Evolutionary conservation across 257 asterid species (phyloP).

Genomic region (Salvia rosmarinus): DNA sequence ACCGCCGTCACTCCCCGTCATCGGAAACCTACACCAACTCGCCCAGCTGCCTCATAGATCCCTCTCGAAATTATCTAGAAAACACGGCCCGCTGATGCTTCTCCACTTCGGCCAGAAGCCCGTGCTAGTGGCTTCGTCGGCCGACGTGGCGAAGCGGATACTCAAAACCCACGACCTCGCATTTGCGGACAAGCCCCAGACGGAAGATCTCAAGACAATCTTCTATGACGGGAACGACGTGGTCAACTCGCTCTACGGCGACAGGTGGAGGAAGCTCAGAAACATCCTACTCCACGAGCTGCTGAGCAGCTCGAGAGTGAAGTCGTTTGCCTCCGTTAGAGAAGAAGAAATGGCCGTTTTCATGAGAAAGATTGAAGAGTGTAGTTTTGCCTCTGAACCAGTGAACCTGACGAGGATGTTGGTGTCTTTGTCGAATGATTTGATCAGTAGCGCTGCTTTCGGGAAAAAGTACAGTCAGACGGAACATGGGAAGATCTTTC

Average conservation of each 20-base stretch:
- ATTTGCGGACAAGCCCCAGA: slow-evolving; percentile 27
- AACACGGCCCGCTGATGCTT: slow-evolving; percentile 44
- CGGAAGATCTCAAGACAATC: neutral
- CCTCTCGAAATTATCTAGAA: slow-evolving; percentile 27
- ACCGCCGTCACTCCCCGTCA: slow-evolving; percentile 43
- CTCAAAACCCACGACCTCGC: slow-evolving; percentile 32
- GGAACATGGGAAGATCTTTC: slow-evolving; percentile 4
- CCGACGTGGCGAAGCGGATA: slow-evolving; percentile 25
- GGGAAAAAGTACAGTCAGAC: slow-evolving; percentile 35
- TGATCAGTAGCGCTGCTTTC: slow-evolving; percentile 26
- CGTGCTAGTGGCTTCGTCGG: slow-evolving; percentile 39
- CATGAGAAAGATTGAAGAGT: slow-evolving; percentile 13
- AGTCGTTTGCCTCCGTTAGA: slow-evolving; percentile 21
- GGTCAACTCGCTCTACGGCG: slow-evolving; percentile 30
- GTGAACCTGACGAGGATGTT: slow-evolving; percentile 33
- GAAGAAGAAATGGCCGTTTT: slow-evolving; percentile 33
- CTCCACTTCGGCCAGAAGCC: slow-evolving; percentile 41
- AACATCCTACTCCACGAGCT: slow-evolving; percentile 30
- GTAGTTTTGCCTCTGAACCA: neutral
- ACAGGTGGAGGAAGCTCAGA: slow-evolving; percentile 33
- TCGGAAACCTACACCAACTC: slow-evolving; percentile 48
- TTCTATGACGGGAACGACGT: slow-evolving; percentile 33
- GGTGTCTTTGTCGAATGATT: slow-evolving; percentile 7
- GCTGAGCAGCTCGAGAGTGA: slow-evolving; percentile 19
- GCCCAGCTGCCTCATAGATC: slow-evolving; percentile 33